Conservation (phyloP, 2,329 filamentous ascomycete genomes). For the Phaeophleospora eucalypticola region DNA sequence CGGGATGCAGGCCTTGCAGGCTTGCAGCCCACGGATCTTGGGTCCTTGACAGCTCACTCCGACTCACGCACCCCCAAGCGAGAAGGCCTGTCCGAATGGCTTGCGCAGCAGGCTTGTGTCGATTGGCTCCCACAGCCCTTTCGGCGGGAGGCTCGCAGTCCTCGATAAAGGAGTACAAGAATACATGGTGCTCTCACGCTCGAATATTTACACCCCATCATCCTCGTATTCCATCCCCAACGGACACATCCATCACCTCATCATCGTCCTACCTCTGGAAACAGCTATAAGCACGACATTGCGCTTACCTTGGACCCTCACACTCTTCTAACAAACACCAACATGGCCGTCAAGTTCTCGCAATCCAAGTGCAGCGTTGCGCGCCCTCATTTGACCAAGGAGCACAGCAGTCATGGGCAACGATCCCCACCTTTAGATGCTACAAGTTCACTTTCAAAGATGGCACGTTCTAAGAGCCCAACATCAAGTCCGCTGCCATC, state of each 20-base stretch:
- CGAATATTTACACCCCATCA: background rate
- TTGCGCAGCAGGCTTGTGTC: too few species aligned
- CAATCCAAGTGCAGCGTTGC: slow-evolving; percentile 25
- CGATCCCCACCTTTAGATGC: slow-evolving; percentile 17
- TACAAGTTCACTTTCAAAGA: slow-evolving; percentile 20
- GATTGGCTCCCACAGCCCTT: background rate
- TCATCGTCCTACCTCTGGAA: background rate
- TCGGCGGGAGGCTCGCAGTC: background rate
- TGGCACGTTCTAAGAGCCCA: slow-evolving; percentile 15
- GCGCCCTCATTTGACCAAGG: slow-evolving; percentile 28
- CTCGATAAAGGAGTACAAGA: background rate
- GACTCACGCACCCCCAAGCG: background rate
- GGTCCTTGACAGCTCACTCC: slow-evolving; percentile 1
- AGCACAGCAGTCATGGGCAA: slow-evolving; percentile 22
- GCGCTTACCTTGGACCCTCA: too few species aligned
- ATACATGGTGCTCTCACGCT: background rate
- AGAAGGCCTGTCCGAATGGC: too few species aligned
- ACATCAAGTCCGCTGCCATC: slow-evolving; percentile 18
- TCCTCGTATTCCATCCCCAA: background rate
- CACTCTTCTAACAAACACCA: background rate
- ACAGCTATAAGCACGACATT: too few species aligned
- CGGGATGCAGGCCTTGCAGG: too few species aligned
- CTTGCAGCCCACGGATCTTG: slow-evolving; percentile 5
- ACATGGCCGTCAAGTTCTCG: slow-evolving; percentile 22
- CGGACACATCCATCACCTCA: background rate